A percentile compares a stretch with the other conserved stretches of the same genome.
phyloP scores from a whole-genome alignment of 164 flowering plant genomes.

The Chimonanthus praecox region DNA sequence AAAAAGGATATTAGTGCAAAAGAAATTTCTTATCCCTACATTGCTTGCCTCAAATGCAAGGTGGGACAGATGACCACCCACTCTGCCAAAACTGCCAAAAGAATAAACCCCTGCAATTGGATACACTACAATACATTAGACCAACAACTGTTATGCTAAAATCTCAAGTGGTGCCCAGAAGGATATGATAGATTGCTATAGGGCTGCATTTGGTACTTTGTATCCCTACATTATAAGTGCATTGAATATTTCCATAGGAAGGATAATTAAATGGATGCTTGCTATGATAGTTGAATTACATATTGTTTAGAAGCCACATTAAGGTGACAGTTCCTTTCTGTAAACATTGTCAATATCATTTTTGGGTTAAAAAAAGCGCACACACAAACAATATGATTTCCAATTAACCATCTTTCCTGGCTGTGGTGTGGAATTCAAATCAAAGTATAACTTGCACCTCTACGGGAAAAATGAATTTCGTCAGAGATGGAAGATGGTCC shows the following conservation, averaged over 20 bases:
- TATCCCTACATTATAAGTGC: not conserved
- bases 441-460: conserved; percentile 31
- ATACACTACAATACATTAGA: not conserved
- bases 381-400: not conserved
- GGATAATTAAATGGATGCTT: not conserved
- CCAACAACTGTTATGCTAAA: too few relatives aligned
- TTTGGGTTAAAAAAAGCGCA: not conserved
- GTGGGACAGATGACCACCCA: not conserved
- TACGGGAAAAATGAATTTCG: conserved; percentile 31
- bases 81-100: not conserved
- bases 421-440: not conserved
- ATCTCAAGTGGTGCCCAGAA: not conserved
- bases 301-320: not conserved
- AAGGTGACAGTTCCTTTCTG: not conserved
- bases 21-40: not conserved
- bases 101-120: not conserved
- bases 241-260: not conserved
- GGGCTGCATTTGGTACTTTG: too few relatives aligned
- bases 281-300: not conserved
- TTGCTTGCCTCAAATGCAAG: not conserved
- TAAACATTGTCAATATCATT: not conserved
- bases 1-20: not conserved
- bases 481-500: conserved; percentile 31
- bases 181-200: not conserved
- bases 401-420: not conserved